Base-by-base conservation (phyloP, 106 monocot genomes). In the Triglochin maritima region DNA sequence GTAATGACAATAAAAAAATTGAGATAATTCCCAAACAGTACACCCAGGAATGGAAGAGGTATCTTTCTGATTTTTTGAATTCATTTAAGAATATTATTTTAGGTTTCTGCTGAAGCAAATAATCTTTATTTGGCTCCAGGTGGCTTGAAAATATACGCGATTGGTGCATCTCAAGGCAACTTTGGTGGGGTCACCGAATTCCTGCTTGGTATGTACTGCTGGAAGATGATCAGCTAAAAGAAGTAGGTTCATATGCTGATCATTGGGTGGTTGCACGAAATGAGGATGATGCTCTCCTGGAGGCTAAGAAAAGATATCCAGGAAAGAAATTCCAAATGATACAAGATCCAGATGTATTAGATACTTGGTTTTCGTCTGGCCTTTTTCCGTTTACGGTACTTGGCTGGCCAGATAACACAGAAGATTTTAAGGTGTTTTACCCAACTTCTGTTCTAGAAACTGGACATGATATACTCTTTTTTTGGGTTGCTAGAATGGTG, bases 401-500 rank as follows among this genome's bases (percentile, higher is more conserved):
- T 67, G 98, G 98, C 53, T 98, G 98, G 98, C 98, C 98, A 69
- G 88, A 98, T 56, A 63, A 77, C 45, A 82, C 91, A 10, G 69
- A 71, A 71, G 98, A 98, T 81, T 70, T 98, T 44, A 77, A 77
- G 29, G 76, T 74, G 4, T 98, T 98, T 72, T 98, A 98, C 54
- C 98, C 98, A 45, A 92, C 92, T 44, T 92, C 98, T 46, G 82
- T 98, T 70, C 84, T 98, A 57, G 98, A 98, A 76, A 98, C 98
- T 55, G 98, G 98, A 12, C 88, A 86, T 74, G 98, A 92, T 55
- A 98, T 98, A 47, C 80, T 98, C 14, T 98, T 98, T 72, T 98
- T 98, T 60, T 98, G 98, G 98, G 98, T 98, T 58, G 98, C 98
- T 67, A 83, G 92, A n/a, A 98, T 98, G 98, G 98, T 98, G 68